These are phyloP conservation scores for Tetracentron sinense DNA, from an alignment of 164 flowering plant species.

Conservation along the genomic window DNA sequence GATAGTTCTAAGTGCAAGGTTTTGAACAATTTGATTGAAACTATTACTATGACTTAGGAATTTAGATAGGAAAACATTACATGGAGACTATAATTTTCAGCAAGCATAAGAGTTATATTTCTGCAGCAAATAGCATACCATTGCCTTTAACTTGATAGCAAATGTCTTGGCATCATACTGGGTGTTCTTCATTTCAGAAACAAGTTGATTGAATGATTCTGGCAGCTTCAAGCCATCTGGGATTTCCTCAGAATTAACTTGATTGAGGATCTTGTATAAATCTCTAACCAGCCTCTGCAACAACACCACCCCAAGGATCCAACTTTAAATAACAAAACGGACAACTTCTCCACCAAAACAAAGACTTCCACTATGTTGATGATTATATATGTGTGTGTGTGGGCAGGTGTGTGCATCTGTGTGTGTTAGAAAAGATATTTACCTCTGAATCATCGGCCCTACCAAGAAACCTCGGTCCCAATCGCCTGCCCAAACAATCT, in stretches of 20 bases:
- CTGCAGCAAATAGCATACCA: constrained; percentile 44
- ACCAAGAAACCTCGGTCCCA: constrained; percentile 80
- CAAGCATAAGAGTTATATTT: background rate
- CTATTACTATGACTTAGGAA: too few species aligned
- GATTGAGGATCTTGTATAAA: constrained; percentile 70
- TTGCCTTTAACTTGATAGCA: constrained; percentile 69
- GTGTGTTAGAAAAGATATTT: constrained; percentile 18
- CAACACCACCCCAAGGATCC: constrained; percentile 21
- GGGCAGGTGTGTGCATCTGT: too few species aligned
- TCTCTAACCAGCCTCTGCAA: constrained; percentile 78
- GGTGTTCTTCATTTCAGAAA: constrained; percentile 71
- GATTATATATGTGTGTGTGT: too few species aligned
- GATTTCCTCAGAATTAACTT: constrained; percentile 67
- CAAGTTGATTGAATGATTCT: constrained; percentile 61
- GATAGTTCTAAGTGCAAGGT: too few species aligned
- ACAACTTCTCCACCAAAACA: too few species aligned
- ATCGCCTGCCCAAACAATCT: constrained; percentile 84
- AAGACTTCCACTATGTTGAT: too few species aligned
- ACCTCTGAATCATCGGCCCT: constrained; percentile 71
- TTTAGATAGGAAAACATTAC: background rate
- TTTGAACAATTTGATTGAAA: too few species aligned
- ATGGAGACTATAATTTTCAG: background rate
- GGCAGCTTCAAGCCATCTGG: constrained; percentile 79
- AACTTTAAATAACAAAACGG: constrained; percentile 9
- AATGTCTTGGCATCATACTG: constrained; percentile 80